Base-by-base conservation (phyloP, 2,329 filamentous ascomycete genomes). In the Ophiosphaerella narmari region DNA sequence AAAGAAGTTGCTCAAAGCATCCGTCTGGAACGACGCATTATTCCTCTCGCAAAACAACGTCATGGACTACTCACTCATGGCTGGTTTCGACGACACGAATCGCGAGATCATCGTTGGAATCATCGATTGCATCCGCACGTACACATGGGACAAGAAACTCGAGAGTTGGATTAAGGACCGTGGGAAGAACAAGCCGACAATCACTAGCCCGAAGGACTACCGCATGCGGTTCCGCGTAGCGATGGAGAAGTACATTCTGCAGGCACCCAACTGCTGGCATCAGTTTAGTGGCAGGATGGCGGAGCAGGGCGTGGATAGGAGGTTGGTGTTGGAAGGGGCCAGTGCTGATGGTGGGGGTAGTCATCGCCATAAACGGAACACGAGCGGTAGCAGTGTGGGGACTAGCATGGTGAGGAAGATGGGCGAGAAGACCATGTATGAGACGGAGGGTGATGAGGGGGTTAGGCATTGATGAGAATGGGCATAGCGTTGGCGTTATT, bases 131-230 rank as follows among this genome's bases (percentile, higher is more conserved):
- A 97, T 99, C 60, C 86, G 94, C 47, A 99, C 94, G 0, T 99
- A 97, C 71, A 99, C 94, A 0, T 99, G 94, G 91, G 94, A 99
- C 78, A 99, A 99, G 81, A 97, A 97, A 71, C 83, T 99, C n/a
- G 94, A 99, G 77, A 94, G 88, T 46, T 99, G 94, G 94, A 97
- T 99, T 82, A 99, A 99, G 75, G 92, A 97, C 68, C 88, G 93
- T 34, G 94, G 95, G 65, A 87, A 87, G 73, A 87, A 87, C 62
- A 84, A 91, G 54, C 95, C 95, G 7, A 99, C 94, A 0, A 94
- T 99, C 43, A 99, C 94, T 9, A 95, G 90, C 74, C 95, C 94
- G 2, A 96, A 94, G 76, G 94, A 99, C 75, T 99, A 99, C 73
- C 95, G 97, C 74, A 92, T 89, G 62, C 86, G 94, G 5, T 99